Evolutionary conservation across 257 asterid species (phyloP), one percentile per base, ranked within the genome.

Genomic region (Petrea volubilis): DNA sequence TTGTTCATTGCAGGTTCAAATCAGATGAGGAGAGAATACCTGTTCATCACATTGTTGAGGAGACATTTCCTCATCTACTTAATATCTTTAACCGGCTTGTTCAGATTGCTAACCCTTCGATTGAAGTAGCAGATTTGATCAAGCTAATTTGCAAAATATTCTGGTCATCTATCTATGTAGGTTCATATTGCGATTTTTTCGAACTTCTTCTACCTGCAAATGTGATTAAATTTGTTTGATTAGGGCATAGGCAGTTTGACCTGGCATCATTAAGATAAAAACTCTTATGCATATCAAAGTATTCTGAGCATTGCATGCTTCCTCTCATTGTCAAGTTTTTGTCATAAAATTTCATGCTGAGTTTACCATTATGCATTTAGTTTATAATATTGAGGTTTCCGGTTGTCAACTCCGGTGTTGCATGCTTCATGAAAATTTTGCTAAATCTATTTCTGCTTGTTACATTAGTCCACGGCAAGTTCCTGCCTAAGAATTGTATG

Each of bases 11-110:
- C 89, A 95, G 99, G 93, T 95, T 95, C 85, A 95, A 95, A 84
- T 95, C 98, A 15, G 99, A 95, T 17, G 98, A 95, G 71, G 98
- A 95, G 80, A 90, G 99, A 84, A 25, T 84, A 20, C 98, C 99
- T 1, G 90, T 92, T 72, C 72, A 83, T 77, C 96, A 85, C 80
- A 84, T 95, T 68, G 98, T 95, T 71, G 97, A 84, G 63, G 96
- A 90, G 81, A 95, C 98, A 63, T 95, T 95, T 83, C 97, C 94
- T 3, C 85, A 84, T 80, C 89, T 95, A 70, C 90, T 92, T 23
- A 90, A 69, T 80, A 95, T 90, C 58, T 90, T 95, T 67, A 87
- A 77, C 78, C 78, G 82, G 62, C 99, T 95, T 66, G 88, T 92
- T 80, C 97, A 92, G 81, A 88, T 92, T 59, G 38, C 88, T 53